phyloP scores from a whole-genome alignment of 257 asterid genomes.

The Ophiorrhiza pumila region DNA sequence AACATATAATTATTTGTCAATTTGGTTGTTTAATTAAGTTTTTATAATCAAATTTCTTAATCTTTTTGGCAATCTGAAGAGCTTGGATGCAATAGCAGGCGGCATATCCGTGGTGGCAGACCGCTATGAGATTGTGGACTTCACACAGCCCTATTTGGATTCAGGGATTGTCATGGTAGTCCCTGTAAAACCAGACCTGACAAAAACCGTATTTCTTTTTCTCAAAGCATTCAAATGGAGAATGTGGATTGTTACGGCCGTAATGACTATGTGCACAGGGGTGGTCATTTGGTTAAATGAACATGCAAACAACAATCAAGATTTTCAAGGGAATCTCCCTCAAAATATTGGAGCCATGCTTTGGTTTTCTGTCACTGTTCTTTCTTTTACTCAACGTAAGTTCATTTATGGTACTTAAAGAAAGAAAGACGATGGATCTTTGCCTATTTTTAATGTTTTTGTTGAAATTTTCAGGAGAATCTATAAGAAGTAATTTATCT shows the following conservation, averaged over 20 bases:
- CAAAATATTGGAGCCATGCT: constrained; percentile 38
- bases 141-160: constrained; percentile 63
- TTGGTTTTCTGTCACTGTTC: constrained; percentile 65
- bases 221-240: constrained; percentile 44
- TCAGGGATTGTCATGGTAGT: constrained; percentile 68
- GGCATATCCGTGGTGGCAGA: constrained; percentile 59
- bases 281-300: constrained; percentile 54
- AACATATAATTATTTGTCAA: no score
- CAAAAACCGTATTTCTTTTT: constrained; percentile 30
- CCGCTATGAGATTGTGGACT: constrained; percentile 41
- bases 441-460: no score
- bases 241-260: constrained; percentile 49
- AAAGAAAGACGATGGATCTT: no score
- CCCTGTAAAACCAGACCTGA: constrained; percentile 31
- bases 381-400: constrained; percentile 55
- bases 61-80: constrained; percentile 22
- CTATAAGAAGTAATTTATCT: constrained; percentile 38
- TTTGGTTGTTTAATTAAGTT: no score
- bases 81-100: constrained; percentile 65
- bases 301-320: constrained; percentile 37
- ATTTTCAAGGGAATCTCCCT: constrained; percentile 32
- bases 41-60: no score
- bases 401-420: neutral
- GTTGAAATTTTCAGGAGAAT: constrained; percentile 38
- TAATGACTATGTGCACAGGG: constrained; percentile 41